phyloP scores from a whole-genome alignment of 306 rosid species.

The Vachellia pachyceras region DNA sequence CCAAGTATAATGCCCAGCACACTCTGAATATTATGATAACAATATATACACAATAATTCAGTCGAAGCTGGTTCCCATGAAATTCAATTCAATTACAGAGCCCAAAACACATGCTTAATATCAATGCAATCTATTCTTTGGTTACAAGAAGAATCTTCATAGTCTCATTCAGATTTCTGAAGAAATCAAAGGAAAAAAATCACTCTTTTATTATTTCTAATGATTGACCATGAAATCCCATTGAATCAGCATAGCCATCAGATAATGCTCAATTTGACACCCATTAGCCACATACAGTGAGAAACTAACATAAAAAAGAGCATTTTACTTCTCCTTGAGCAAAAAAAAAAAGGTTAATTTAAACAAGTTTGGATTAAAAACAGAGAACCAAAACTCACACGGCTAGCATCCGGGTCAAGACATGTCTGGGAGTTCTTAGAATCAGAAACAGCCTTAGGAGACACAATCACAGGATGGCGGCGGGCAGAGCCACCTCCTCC shows the following conservation, averaged over 20 bases:
- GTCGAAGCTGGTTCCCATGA: slow-evolving; percentile 15
- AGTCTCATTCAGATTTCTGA: slow-evolving; percentile 9
- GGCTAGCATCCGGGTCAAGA: slow-evolving; percentile 98
- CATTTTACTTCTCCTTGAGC: neutral
- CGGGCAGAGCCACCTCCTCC: neutral
- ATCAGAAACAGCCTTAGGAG: slow-evolving; percentile 93
- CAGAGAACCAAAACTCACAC: slow-evolving; percentile 51
- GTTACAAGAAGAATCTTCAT: neutral
- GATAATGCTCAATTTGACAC: slow-evolving; percentile 7
- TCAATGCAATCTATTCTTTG: neutral
- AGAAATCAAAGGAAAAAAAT: neutral
- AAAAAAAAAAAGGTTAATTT: neutral
- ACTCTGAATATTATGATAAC: slow-evolving; percentile 59
- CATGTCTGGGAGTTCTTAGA: slow-evolving; percentile 92
- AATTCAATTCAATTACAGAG: slow-evolving; percentile 11
- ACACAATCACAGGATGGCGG: slow-evolving; percentile 53
- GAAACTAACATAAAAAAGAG: slow-evolving; percentile 6
- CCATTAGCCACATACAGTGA: neutral
- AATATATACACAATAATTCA: slow-evolving; percentile 25
- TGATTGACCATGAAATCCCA: neutral
- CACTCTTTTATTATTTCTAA: neutral
- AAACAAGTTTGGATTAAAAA: neutral
- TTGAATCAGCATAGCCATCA: neutral
- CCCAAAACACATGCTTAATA: neutral
- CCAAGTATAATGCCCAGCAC: slow-evolving; percentile 93